These are phyloP conservation scores for Pestalotiopsis sp. DNA, from an alignment of 2,329 filamentous ascomycete species.

Conservation along the genomic window DNA sequence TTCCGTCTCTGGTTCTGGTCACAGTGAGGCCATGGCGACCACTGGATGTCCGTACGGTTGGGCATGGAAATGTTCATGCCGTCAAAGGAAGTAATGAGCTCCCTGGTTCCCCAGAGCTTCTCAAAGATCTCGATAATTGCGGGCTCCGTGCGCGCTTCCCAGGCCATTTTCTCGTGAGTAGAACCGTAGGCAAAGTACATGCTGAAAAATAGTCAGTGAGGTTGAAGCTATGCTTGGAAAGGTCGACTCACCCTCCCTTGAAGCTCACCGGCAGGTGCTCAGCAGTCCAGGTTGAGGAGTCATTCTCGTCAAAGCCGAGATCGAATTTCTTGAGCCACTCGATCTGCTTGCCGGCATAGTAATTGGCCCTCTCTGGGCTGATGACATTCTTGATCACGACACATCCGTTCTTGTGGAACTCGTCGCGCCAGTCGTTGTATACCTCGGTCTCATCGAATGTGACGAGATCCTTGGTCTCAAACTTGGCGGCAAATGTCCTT, in stretches of 20 bases:
- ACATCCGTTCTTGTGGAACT: constrained; percentile 44
- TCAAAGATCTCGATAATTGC: constrained; percentile 41
- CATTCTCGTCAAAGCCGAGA: constrained; percentile 40
- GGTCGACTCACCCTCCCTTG: constrained; percentile 32
- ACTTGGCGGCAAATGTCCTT: constrained; percentile 12
- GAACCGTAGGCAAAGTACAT: constrained; percentile 43
- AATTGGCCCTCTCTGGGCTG: constrained; percentile 36
- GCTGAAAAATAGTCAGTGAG: constrained; percentile 22
- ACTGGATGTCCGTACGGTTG: constrained; percentile 38
- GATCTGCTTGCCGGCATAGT: constrained; percentile 41
- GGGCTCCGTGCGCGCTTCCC: constrained; percentile 46
- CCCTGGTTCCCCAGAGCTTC: constrained; percentile 40
- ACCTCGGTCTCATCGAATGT: constrained; percentile 25
- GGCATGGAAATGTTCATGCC: constrained; percentile 46
- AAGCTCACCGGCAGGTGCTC: constrained; percentile 45
- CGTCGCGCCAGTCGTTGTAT: constrained; percentile 46
- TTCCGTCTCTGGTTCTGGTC: constrained; percentile 44
- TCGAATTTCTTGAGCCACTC: constrained; percentile 45
- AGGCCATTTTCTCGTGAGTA: constrained; percentile 45
- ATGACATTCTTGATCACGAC: constrained; percentile 43
- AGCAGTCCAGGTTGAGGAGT: constrained; percentile 42
- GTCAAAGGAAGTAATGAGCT: constrained; percentile 30
- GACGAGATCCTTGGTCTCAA: constrained; percentile 27
- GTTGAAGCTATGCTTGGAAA: neutral
- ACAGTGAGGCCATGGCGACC: constrained; percentile 46